phyloP scores from a whole-genome alignment of 768 basidiomycete species.

The Amanita phalloides region DNA sequence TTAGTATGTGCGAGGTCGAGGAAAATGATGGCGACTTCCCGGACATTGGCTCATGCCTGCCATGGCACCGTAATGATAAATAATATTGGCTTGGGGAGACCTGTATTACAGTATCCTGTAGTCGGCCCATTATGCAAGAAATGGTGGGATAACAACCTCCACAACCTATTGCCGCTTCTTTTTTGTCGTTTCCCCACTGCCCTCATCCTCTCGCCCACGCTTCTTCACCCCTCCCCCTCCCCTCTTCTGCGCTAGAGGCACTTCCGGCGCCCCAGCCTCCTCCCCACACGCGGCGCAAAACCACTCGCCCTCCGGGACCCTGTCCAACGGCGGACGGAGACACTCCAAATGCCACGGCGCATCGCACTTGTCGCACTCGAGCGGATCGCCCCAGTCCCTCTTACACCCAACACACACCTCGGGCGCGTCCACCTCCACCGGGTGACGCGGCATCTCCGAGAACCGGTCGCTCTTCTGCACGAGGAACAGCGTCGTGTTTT shows the following conservation, averaged over 20 bases:
- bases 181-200: neutral
- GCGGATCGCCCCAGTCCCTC: conserved; percentile 53
- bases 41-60: too few species aligned
- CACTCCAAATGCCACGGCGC: conserved; percentile 79
- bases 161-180: neutral
- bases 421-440: conserved; percentile 57
- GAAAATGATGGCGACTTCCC: too few species aligned
- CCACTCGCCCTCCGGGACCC: conserved; percentile 86
- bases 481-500: conserved; percentile 80
- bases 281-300: conserved; percentile 71
- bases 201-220: neutral
- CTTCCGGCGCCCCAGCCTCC: conserved; percentile 41
- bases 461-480: conserved; percentile 65
- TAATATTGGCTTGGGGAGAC: too few species aligned
- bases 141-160: too few species aligned
- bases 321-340: conserved; percentile 64
- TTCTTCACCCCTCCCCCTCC: conserved; percentile 1
- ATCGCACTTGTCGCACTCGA: conserved; percentile 97
- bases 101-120: too few species aligned
- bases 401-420: conserved; percentile 63
- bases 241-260: conserved; percentile 20
- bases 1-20: too few species aligned
- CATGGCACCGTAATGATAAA: too few species aligned
- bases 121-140: too few species aligned
- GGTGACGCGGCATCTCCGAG: conserved; percentile 74